Conservation (phyloP, 108 stramenopile species). For the Nitzschia sp. region DNA sequence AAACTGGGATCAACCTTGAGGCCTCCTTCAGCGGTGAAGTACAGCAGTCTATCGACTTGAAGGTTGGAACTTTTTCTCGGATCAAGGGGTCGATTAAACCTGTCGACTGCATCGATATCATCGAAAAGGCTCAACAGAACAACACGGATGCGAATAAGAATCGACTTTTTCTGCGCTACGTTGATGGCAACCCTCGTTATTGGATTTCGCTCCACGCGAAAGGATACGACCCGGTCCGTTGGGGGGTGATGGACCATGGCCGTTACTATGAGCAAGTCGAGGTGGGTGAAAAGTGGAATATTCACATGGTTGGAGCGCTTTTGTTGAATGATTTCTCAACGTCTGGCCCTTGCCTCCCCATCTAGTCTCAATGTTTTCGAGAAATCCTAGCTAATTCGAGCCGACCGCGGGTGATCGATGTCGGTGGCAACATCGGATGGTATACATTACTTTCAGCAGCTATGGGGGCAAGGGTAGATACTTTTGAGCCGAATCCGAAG, state of each 20-base stretch:
- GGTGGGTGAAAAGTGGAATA: neutral
- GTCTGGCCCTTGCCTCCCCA: neutral
- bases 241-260: slow-evolving; percentile 32
- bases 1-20: neutral
- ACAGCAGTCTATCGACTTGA: neutral
- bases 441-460: slow-evolving; percentile 27
- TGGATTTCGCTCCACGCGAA: slow-evolving; percentile 14
- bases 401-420: slow-evolving; percentile 34
- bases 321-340: neutral
- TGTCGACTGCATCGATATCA: neutral
- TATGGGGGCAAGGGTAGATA: slow-evolving; percentile 17
- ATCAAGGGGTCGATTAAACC: neutral
- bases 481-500: slow-evolving; percentile 37
- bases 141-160: neutral
- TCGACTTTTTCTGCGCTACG: slow-evolving; percentile 8
- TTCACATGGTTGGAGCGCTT: neutral
- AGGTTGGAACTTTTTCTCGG: neutral
- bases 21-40: neutral
- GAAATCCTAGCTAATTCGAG: neutral
- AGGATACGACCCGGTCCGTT: slow-evolving; percentile 36
- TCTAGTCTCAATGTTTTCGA: neutral
- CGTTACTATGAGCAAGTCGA: slow-evolving; percentile 48
- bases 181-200: neutral
- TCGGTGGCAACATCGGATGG: slow-evolving; percentile 48
- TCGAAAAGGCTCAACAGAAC: neutral